Evolutionary conservation across 306 rosid species (phyloP), one percentile per base, ranked within the genome.

Genomic region (Quercus gilva): DNA sequence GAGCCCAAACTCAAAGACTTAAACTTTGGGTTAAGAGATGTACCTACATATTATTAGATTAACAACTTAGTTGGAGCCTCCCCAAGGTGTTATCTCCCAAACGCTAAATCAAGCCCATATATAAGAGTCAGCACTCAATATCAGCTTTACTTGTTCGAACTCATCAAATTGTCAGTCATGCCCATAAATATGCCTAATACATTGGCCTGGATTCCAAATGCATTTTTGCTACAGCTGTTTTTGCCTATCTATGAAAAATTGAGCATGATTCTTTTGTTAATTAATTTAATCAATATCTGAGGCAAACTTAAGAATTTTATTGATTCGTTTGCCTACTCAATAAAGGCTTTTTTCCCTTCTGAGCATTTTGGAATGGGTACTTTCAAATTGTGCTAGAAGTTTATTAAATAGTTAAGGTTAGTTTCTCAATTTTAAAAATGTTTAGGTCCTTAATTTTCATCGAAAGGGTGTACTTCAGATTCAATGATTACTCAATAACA

Each of bases 361-460:
- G 92, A 90, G 83, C 99, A 97, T 79, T 81, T 94, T 76, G 97
- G 99, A 59, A 84, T 94, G 92, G 99, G 99, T 81, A 97, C 97
- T 87, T 92, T 92, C 92, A 88, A 75, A 92, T 92, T 80, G 97
- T 97, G 60, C 71, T 92, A 75, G 97, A 84, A 85, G 94, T 80
- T 81, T 94, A 86, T 91, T 91, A 87, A 91, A 88, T 73, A 81
- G 86, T 97, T 90, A 85, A 78, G 88, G 21, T 73, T 15, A 73
- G 77, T 68, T 58, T 80, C 75, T n/a, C 49, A 74, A 75, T 49
- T 77, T 35, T 33, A 15, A 52, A 61, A 49, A 37, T 21, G 45
- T 70, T 61, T 17, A 18, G n/a, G 2, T 6, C 71, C 49, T 31
- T 13, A 33, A 23, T 20, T 65, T 65, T 19, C 49, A 8, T 65